Conservation (phyloP, 2,329 filamentous ascomycete species). For the Chaetomium sp. region DNA sequence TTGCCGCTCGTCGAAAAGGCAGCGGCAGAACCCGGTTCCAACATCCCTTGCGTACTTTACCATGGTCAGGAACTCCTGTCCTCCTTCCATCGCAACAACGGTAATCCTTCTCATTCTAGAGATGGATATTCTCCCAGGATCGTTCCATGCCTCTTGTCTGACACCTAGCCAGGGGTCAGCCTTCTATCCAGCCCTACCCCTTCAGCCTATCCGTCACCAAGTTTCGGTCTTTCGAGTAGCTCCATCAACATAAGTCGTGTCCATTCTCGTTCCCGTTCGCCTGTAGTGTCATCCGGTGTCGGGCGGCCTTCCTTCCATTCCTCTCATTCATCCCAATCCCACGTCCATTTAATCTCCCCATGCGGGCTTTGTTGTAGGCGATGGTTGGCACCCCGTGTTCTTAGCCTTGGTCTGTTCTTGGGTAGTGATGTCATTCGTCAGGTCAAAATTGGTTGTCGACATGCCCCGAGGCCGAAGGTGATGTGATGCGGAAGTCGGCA, state of each 20-base stretch:
- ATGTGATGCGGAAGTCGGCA: neutral
- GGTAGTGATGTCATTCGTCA: neutral
- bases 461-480: neutral
- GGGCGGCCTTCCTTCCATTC: neutral
- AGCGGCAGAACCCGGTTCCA: neutral
- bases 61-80: too few relatives aligned
- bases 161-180: neutral
- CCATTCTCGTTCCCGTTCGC: too few relatives aligned
- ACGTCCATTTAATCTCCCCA: neutral
- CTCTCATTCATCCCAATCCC: neutral
- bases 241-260: too few relatives aligned
- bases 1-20: neutral
- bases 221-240: neutral
- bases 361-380: neutral
- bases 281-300: too few relatives aligned
- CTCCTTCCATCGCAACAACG: neutral
- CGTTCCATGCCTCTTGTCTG: neutral
- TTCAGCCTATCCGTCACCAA: neutral
- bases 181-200: neutral
- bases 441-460: neutral
- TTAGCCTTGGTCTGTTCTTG: neutral
- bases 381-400: neutral
- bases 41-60: neutral
- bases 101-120: too few relatives aligned
- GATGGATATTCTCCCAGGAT: too few relatives aligned